Evolutionary conservation across 2,329 filamentous ascomycete genomes (phyloP).

Genomic region (Ascochyta fabae): DNA sequence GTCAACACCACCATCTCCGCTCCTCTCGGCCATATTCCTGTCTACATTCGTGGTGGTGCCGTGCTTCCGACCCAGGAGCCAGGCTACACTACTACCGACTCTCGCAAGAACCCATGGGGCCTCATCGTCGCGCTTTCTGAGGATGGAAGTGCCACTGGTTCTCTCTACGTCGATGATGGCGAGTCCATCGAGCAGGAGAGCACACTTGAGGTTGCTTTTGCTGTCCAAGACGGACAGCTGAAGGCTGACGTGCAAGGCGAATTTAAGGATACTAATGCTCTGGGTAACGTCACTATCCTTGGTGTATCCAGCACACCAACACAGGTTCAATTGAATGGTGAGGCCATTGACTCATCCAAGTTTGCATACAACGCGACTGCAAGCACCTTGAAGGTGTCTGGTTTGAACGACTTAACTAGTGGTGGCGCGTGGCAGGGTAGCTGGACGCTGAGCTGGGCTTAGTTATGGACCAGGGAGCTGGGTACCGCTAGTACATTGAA

Average conservation of each 20-base stretch:
- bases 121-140: slow-evolving; percentile 67
- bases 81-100: slow-evolving; percentile 69
- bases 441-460: slow-evolving; percentile 65
- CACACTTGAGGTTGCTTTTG: slow-evolving; percentile 63
- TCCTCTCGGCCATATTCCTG: slow-evolving; percentile 72
- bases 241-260: slow-evolving; percentile 57
- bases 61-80: slow-evolving; percentile 73
- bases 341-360: slow-evolving; percentile 48
- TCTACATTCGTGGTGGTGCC: slow-evolving; percentile 72
- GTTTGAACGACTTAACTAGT: slow-evolving; percentile 57
- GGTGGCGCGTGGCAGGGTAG: slow-evolving; percentile 64
- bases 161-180: slow-evolving; percentile 77
- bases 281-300: slow-evolving; percentile 69
- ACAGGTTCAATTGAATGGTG: slow-evolving; percentile 57
- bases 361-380: slow-evolving; percentile 59
- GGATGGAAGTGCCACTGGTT: slow-evolving; percentile 63
- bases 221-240: slow-evolving; percentile 53
- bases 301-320: slow-evolving; percentile 58
- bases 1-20: slow-evolving; percentile 67
- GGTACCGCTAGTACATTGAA: too few relatives aligned
- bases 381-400: slow-evolving; percentile 59
- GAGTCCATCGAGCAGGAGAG: slow-evolving; percentile 66
- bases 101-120: slow-evolving; percentile 69
- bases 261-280: slow-evolving; percentile 63
- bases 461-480: not conserved